phyloP scores from a whole-genome alignment of 1,284 basidiomycete species.

The Irpex sp. region DNA sequence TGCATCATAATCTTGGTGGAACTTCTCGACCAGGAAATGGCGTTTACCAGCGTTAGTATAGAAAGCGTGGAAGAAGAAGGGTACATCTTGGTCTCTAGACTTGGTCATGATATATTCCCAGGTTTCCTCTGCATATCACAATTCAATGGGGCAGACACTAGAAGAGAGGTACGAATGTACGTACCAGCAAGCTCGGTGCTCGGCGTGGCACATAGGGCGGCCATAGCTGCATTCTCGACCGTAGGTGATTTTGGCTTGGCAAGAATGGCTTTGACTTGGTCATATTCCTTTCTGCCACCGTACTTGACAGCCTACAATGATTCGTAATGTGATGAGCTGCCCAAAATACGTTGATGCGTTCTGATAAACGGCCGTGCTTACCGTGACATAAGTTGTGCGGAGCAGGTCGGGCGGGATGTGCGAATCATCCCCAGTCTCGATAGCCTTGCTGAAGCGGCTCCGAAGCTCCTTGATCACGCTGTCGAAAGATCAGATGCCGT shows the following conservation, averaged over 20 bases:
- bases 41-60: slow-evolving; percentile 37
- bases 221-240: slow-evolving; percentile 63
- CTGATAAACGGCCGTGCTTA: slow-evolving; percentile 22
- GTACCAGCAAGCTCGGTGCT: slow-evolving; percentile 5
- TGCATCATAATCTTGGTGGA: slow-evolving; percentile 52
- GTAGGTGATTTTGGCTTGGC: slow-evolving; percentile 71
- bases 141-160: not conserved
- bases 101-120: slow-evolving; percentile 49
- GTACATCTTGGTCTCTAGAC: slow-evolving; percentile 58
- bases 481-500: not conserved
- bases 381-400: slow-evolving; percentile 44
- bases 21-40: slow-evolving; percentile 36
- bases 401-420: slow-evolving; percentile 77
- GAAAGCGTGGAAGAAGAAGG: slow-evolving; percentile 47
- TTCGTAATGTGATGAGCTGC: no score
- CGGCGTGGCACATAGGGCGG: slow-evolving; percentile 7
- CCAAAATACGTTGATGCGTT: no score
- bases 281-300: slow-evolving; percentile 66
- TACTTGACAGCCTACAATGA: slow-evolving; percentile 37
- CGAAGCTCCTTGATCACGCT: slow-evolving; percentile 75
- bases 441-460: slow-evolving; percentile 68
- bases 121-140: slow-evolving; percentile 38
- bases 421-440: slow-evolving; percentile 73
- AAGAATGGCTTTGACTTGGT: slow-evolving; percentile 65
- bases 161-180: not conserved